These are phyloP conservation scores for Forsythia suspensa DNA, from an alignment of 257 asterid species.

Conservation along the genomic window DNA sequence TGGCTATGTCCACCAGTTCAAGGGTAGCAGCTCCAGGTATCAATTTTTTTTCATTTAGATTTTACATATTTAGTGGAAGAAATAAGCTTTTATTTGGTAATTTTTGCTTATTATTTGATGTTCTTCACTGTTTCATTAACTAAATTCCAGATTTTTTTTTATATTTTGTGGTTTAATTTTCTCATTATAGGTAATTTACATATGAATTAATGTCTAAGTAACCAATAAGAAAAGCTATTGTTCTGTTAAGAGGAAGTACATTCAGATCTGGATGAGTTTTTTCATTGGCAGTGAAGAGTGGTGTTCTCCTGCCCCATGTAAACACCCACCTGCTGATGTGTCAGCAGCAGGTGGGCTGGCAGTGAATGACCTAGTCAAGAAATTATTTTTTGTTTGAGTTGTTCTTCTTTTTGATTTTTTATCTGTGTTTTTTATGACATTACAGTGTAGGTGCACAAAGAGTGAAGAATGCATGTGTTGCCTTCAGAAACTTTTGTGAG, in stretches of 20 bases:
- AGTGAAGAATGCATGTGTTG: slow-evolving; percentile 61
- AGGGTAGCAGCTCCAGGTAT: slow-evolving; percentile 82
- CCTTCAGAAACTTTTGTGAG: slow-evolving; percentile 67
- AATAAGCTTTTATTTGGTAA: neutral
- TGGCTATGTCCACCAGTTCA: slow-evolving; percentile 71
- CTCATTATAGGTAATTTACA: slow-evolving; percentile 1
- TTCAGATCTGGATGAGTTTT: slow-evolving; percentile 18
- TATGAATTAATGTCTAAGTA: neutral
- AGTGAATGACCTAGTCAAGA: neutral
- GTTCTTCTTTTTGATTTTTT: neutral
- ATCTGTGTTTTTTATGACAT: neutral
- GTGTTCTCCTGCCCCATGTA: no score
- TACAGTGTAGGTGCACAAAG: slow-evolving; percentile 73
- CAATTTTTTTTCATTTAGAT: neutral
- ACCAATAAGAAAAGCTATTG: neutral
- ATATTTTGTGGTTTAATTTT: slow-evolving; percentile 5
- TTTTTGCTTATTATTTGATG: neutral
- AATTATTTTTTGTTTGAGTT: neutral
- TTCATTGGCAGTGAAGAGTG: no score
- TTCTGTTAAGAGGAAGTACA: neutral
- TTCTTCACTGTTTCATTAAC: slow-evolving; percentile 14
- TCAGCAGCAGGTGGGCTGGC: no score
- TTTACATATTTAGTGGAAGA: neutral
- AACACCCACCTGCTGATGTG: no score
- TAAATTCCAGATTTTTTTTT: slow-evolving; percentile 8